Evolutionary conservation across 768 basidiomycete species (phyloP).

Genomic region (Suillus cothurnatus): DNA sequence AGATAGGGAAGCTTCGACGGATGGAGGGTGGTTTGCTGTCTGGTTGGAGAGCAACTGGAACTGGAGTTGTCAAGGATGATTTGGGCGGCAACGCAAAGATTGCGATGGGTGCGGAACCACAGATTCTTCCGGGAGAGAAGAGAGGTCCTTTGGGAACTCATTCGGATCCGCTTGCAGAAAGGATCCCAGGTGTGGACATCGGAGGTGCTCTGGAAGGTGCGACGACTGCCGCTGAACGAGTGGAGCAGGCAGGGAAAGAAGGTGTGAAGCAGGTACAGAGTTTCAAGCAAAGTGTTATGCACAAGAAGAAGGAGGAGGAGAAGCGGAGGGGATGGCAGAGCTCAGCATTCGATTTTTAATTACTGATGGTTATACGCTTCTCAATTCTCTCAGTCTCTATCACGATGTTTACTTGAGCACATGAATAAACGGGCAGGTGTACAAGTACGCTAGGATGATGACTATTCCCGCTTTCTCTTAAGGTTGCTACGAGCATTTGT

Average conservation of each 20-base stretch:
- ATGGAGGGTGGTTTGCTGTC: conserved; percentile 35
- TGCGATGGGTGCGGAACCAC: conserved; percentile 74
- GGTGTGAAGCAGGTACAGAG: conserved; percentile 39
- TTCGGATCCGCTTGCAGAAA: conserved; percentile 37
- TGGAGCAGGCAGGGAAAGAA: conserved; percentile 35
- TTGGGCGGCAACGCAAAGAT: conserved; percentile 38
- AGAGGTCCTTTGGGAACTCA: conserved; percentile 62
- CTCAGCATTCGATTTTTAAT: conserved; percentile 43
- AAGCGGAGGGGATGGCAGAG: conserved; percentile 50
- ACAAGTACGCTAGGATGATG: background rate
- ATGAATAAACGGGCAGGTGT: background rate
- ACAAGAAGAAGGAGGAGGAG: conserved; percentile 43
- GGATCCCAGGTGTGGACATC: background rate
- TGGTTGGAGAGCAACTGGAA: conserved; percentile 60
- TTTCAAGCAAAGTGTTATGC: conserved; percentile 46
- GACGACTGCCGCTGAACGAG: conserved; percentile 34
- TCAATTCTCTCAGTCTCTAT: background rate
- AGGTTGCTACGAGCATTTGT: conserved; percentile 36
- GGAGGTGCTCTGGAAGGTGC: conserved; percentile 12
- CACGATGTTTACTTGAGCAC: background rate
- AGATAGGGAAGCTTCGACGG: conserved; percentile 59
- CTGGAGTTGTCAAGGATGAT: conserved; percentile 62
- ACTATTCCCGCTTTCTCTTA: conserved; percentile 53
- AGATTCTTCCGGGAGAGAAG: conserved; percentile 70
- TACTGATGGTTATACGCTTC: too few species aligned